phyloP scores from a whole-genome alignment of 2,329 filamentous ascomycete genomes.

The Fusarium nematophilum region DNA sequence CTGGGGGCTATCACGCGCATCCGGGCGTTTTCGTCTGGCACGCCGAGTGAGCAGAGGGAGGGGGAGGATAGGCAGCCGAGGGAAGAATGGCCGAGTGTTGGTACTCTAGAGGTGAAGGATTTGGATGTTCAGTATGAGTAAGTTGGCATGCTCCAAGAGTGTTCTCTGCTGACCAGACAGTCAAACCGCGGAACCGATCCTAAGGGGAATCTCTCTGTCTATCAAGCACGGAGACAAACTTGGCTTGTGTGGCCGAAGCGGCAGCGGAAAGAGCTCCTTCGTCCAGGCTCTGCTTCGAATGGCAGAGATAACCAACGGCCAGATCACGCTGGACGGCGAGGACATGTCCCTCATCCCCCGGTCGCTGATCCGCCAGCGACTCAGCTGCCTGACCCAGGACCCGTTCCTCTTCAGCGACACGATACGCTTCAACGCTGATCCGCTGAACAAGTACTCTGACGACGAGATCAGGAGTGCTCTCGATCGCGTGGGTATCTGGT shows the following conservation, averaged over 20 bases:
- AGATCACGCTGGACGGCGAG: constrained; percentile 59
- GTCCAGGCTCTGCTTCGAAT: constrained; percentile 60
- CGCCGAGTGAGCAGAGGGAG: constrained; percentile 38
- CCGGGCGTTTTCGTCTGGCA: constrained; percentile 41
- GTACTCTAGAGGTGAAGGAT: constrained; percentile 37
- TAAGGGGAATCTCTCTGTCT: constrained; percentile 46
- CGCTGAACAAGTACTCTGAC: constrained; percentile 51
- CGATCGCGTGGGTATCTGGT: constrained; percentile 59
- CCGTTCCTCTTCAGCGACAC: constrained; percentile 62
- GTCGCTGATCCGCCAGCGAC: constrained; percentile 42
- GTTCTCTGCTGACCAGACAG: constrained; percentile 28
- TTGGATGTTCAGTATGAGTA: constrained; percentile 46
- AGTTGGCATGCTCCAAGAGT: background rate
- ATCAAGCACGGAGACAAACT: constrained; percentile 52
- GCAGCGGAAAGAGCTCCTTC: constrained; percentile 53
- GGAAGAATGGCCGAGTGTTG: constrained; percentile 38
- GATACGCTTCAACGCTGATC: constrained; percentile 64
- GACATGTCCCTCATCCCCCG: constrained; percentile 48
- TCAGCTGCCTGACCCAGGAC: constrained; percentile 65
- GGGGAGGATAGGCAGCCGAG: constrained; percentile 27
- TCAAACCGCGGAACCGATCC: constrained; percentile 37
- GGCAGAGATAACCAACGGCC: constrained; percentile 56
- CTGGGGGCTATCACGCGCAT: constrained; percentile 46
- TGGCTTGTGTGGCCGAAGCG: constrained; percentile 59
- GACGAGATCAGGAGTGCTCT: constrained; percentile 57